These are phyloP conservation scores for Agaricales sp. DNA, from an alignment of 1,284 basidiomycete species.

Conservation along the genomic window DNA sequence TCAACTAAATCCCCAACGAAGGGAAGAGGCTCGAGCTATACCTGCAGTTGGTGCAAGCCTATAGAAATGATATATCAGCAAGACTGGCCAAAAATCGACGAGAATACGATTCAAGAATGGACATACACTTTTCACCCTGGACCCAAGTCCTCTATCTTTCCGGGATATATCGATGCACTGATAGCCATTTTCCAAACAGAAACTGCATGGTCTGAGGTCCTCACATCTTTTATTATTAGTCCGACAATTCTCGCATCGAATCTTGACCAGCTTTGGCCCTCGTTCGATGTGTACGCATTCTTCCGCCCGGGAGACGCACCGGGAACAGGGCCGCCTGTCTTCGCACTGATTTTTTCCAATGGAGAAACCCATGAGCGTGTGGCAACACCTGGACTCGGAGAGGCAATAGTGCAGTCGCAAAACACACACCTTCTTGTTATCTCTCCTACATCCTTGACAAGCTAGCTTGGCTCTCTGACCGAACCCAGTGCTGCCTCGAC, in stretches of 20 bases:
- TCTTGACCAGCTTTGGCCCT: slow-evolving; percentile 40
- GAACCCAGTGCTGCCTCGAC: slow-evolving; percentile 6
- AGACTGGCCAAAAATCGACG: slow-evolving; percentile 5
- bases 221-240: slow-evolving; percentile 45
- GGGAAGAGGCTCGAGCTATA: slow-evolving; percentile 15
- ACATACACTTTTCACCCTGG: slow-evolving; percentile 46
- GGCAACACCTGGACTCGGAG: slow-evolving; percentile 1
- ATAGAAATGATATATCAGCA: slow-evolving; percentile 8
- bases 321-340: slow-evolving; percentile 45
- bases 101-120: slow-evolving; percentile 1
- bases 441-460: slow-evolving; percentile 43
- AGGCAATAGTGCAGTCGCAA: too few relatives aligned
- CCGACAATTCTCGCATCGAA: slow-evolving; percentile 46
- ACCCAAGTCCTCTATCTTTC: slow-evolving; percentile 44
- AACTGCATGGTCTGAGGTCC: slow-evolving; percentile 41
- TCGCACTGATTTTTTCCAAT: too few relatives aligned
- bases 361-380: slow-evolving; percentile 7
- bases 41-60: slow-evolving; percentile 53
- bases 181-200: slow-evolving; percentile 32
- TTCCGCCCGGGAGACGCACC: slow-evolving; percentile 41
- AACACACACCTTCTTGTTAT: slow-evolving; percentile 45
- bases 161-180: slow-evolving; percentile 37
- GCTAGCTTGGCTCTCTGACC: slow-evolving; percentile 23
- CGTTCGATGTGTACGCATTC: slow-evolving; percentile 44
- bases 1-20: slow-evolving; percentile 7